phyloP scores from a whole-genome alignment of 352 stramenopile genomes.

The Globisporangium polare region DNA sequence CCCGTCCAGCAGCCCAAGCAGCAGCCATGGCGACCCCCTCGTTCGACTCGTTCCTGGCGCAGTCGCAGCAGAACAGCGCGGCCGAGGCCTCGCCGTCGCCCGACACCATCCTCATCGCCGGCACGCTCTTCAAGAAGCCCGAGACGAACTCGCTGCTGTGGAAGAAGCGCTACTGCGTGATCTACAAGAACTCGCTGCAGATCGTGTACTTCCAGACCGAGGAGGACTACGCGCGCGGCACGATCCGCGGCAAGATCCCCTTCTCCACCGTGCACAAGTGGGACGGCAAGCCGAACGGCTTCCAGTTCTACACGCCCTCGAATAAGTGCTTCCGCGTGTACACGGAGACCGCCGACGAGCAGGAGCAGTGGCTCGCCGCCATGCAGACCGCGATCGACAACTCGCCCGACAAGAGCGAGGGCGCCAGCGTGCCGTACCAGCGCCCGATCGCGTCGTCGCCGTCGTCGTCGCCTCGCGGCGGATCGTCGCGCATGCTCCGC shows the following conservation, averaged over 20 bases:
- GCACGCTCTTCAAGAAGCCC: slow-evolving; percentile 79
- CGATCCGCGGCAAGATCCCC: slow-evolving; percentile 79
- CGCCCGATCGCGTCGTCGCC: slow-evolving; percentile 68
- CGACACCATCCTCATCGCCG: slow-evolving; percentile 52
- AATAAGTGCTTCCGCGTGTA: slow-evolving; percentile 87
- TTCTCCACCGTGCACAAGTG: slow-evolving; percentile 79
- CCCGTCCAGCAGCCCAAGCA: background rate
- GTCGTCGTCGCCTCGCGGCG: slow-evolving; percentile 43
- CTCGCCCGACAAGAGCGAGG: slow-evolving; percentile 62
- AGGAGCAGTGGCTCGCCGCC: slow-evolving; percentile 55
- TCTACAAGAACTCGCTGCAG: slow-evolving; percentile 62
- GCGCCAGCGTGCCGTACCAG: slow-evolving; percentile 55
- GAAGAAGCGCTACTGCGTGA: slow-evolving; percentile 87
- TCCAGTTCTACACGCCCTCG: slow-evolving; percentile 84
- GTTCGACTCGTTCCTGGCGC: slow-evolving; percentile 52
- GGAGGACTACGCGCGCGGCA: slow-evolving; percentile 66
- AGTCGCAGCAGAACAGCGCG: slow-evolving; percentile 48
- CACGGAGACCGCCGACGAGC: slow-evolving; percentile 68
- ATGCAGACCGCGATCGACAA: slow-evolving; percentile 74
- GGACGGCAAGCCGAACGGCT: slow-evolving; percentile 83
- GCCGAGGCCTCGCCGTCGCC: slow-evolving; percentile 14
- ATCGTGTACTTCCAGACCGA: slow-evolving; percentile 80
- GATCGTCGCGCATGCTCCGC: slow-evolving; percentile 36
- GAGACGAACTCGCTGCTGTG: slow-evolving; percentile 83
- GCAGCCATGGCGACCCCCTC: slow-evolving; percentile 21